Evolutionary conservation across 352 stramenopile genomes (phyloP).

Genomic region (Phytopythium vexans): DNA sequence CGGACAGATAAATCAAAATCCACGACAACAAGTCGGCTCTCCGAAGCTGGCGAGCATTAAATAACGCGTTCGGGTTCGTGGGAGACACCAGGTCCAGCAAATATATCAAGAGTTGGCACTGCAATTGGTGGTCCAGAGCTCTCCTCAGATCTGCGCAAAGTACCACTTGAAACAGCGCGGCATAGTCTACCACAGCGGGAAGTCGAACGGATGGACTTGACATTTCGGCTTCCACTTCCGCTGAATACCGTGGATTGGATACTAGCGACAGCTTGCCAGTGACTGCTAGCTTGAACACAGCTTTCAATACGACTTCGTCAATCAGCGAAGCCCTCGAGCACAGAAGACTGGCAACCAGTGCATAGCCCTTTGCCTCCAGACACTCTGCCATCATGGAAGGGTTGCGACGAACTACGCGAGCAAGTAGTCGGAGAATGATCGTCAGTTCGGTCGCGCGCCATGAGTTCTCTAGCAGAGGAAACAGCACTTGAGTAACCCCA

Average conservation of each 20-base stretch:
- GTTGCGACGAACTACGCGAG: conserved; percentile 48
- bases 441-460: conserved; percentile 42
- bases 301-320: conserved; percentile 40
- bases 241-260: background rate
- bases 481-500: conserved; percentile 49
- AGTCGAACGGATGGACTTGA: conserved; percentile 3
- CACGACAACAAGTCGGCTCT: conserved; percentile 47
- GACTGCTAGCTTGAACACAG: conserved; percentile 42
- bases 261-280: conserved; percentile 29
- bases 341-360: conserved; percentile 44
- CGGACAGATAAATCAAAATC: conserved; percentile 51
- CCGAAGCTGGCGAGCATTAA: conserved; percentile 71
- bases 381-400: conserved; percentile 57
- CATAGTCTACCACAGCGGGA: conserved; percentile 52
- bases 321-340: conserved; percentile 38
- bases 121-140: conserved; percentile 30
- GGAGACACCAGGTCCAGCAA: conserved; percentile 43
- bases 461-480: conserved; percentile 58
- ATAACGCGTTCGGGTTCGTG: conserved; percentile 68
- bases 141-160: conserved; percentile 43
- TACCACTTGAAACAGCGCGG: conserved; percentile 52
- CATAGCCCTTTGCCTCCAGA: conserved; percentile 53
- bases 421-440: conserved; percentile 43
- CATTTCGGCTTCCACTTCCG: background rate
- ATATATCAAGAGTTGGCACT: conserved; percentile 48